A percentile compares a stretch with the other conserved stretches of the same genome.
Conservation (phyloP, 495 filamentous ascomycete species). For the Aspergillus taichungensis region DNA sequence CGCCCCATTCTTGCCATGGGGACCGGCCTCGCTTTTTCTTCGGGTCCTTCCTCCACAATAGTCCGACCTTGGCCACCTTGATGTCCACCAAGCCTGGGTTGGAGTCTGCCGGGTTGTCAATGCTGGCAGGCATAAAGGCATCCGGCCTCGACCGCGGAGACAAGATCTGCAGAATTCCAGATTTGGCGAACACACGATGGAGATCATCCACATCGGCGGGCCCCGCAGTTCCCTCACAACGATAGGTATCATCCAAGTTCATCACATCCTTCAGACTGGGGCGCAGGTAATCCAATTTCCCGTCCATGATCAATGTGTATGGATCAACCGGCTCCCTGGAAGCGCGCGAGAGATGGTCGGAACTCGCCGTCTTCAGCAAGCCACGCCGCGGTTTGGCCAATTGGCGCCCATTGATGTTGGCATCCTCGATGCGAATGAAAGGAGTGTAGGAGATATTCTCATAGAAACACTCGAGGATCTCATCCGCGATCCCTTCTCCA, state of each 20-base stretch:
- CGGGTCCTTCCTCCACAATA: conserved; percentile 89
- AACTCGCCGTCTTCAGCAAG: conserved; percentile 58
- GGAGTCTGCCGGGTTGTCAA: conserved; percentile 75
- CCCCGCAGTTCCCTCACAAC: conserved; percentile 66
- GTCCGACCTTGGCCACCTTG: conserved; percentile 90
- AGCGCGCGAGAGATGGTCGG: conserved; percentile 57
- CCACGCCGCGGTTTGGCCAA: conserved; percentile 63
- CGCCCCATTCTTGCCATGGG: conserved; percentile 98
- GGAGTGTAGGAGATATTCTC: conserved; percentile 97
- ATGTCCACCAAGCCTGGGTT: conserved; percentile 94
- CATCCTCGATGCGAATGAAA: conserved; percentile 94
- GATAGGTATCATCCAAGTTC: conserved; percentile 85
- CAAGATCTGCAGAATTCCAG: conserved; percentile 85
- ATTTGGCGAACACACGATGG: conserved; percentile 81
- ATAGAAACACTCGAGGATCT: conserved; percentile 92
- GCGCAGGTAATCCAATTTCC: conserved; percentile 69
- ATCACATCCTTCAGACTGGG: conserved; percentile 87
- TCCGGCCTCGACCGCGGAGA: conserved; percentile 88
- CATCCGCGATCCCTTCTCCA: conserved; percentile 81
- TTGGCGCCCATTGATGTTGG: conserved; percentile 71
- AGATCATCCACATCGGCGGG: conserved; percentile 67
- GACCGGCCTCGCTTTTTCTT: conserved; percentile 93
- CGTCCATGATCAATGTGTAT: conserved; percentile 86
- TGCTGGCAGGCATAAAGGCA: conserved; percentile 84
- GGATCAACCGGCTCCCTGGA: conserved; percentile 85